A percentile compares a stretch with the other conserved stretches of the same genome.
Evolutionary conservation across 129 eudicot genomes (phyloP).

Genomic region (Ambrosia trifida): DNA sequence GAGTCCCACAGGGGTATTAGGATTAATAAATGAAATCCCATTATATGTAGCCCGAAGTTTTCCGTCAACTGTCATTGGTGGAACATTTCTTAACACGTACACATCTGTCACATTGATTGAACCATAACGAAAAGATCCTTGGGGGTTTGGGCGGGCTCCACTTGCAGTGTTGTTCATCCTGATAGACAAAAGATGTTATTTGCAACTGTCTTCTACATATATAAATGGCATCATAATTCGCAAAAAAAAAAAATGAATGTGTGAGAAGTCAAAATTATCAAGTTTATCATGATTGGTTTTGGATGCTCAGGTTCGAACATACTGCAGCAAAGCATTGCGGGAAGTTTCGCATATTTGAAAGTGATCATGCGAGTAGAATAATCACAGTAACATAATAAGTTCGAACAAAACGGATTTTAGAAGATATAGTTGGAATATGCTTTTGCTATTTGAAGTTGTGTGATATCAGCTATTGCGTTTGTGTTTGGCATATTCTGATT

Average conservation of each 20-base stretch:
- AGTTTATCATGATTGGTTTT: not conserved
- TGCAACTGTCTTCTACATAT: not conserved
- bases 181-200: conserved; percentile 15
- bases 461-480: not conserved
- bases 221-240: not conserved
- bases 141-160: conserved; percentile 99
- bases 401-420: no score
- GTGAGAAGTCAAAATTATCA: not conserved
- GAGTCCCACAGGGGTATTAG: conserved; percentile 82
- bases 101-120: conserved; percentile 68
- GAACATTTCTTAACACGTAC: conserved; percentile 54
- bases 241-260: not conserved
- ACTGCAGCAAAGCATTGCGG: not conserved
- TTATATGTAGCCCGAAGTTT: conserved; percentile 67
- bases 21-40: conserved; percentile 86
- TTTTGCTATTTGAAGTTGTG: not conserved
- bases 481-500: not conserved
- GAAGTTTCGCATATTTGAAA: not conserved
- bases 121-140: conserved; percentile 97
- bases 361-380: not conserved
- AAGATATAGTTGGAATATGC: not conserved
- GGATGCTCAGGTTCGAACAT: not conserved
- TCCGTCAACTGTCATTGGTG: conserved; percentile 71
- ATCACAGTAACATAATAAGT: not conserved
- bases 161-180: conserved; percentile 93